These are phyloP conservation scores for Selaginella moellendorffii DNA, from an alignment of 75 land plant species.

Conservation along the genomic window DNA sequence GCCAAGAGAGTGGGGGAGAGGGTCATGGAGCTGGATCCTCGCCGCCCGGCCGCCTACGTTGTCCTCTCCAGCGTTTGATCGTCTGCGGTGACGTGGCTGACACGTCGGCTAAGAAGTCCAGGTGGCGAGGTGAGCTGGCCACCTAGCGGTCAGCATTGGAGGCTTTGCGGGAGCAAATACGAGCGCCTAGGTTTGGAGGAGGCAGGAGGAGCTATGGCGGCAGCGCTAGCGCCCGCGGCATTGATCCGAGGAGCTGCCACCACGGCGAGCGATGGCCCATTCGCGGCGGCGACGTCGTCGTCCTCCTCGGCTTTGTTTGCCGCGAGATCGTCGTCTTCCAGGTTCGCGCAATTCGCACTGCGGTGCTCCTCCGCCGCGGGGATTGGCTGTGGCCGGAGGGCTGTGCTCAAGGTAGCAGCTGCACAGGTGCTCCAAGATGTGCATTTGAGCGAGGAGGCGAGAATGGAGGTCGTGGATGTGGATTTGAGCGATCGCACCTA, in stretches of 20 bases:
- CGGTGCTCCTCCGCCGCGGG: no score
- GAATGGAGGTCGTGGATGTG: conserved; percentile 51
- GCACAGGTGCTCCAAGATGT: conserved; percentile 38
- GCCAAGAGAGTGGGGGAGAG: background rate
- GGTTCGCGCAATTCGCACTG: background rate
- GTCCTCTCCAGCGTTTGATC: background rate
- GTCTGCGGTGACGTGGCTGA: background rate
- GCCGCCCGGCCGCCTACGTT: background rate
- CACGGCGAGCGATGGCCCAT: background rate
- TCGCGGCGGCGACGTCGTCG: background rate
- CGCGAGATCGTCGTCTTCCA: background rate
- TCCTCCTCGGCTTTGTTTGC: background rate
- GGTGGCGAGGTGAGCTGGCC: no score
- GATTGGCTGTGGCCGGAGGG: background rate
- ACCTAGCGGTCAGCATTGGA: no score
- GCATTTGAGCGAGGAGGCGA: conserved; percentile 9
- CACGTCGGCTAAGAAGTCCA: no score
- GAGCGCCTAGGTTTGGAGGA: no score
- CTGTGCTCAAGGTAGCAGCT: conserved; percentile 2
- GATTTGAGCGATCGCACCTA: conserved; percentile 88
- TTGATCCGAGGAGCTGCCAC: no score
- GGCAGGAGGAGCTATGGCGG: no score
- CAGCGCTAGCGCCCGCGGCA: no score
- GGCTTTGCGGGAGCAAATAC: no score
- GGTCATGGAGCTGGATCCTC: background rate